Conservation (phyloP, 1,284 basidiomycete species). For the Dichomitus squalens region DNA sequence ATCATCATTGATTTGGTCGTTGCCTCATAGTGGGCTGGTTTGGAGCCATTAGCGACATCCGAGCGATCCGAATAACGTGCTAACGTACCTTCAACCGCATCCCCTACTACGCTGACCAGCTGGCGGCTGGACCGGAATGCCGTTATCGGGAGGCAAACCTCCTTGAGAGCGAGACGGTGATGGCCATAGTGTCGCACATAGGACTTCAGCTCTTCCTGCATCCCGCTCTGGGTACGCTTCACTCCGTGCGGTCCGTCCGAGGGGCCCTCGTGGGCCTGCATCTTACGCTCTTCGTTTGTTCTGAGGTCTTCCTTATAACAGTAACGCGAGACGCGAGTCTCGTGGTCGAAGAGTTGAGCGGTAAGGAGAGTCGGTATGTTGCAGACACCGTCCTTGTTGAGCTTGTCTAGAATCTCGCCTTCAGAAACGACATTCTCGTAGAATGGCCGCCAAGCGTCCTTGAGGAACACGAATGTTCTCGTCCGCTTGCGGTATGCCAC, state of each 20-base stretch:
- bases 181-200: background rate
- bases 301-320: background rate
- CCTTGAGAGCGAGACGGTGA: background rate
- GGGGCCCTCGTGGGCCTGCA: background rate
- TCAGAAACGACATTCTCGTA: background rate
- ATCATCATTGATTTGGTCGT: background rate
- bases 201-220: background rate
- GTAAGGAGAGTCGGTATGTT: constrained; percentile 2
- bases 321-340: background rate
- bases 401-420: background rate
- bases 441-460: constrained; percentile 10
- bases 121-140: background rate
- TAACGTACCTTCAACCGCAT: background rate
- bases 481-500: background rate
- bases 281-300: background rate
- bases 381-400: background rate
- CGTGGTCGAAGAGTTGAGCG: background rate
- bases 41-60: too few species aligned
- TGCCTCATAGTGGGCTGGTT: background rate
- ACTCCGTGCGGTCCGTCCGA: too few species aligned
- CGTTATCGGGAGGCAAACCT: background rate
- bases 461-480: constrained; percentile 3
- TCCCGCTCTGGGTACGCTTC: too few species aligned
- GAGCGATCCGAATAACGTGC: too few species aligned
- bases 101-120: background rate